phyloP scores from a whole-genome alignment of 768 basidiomycete species.

The Cystoderma amianthinum region DNA sequence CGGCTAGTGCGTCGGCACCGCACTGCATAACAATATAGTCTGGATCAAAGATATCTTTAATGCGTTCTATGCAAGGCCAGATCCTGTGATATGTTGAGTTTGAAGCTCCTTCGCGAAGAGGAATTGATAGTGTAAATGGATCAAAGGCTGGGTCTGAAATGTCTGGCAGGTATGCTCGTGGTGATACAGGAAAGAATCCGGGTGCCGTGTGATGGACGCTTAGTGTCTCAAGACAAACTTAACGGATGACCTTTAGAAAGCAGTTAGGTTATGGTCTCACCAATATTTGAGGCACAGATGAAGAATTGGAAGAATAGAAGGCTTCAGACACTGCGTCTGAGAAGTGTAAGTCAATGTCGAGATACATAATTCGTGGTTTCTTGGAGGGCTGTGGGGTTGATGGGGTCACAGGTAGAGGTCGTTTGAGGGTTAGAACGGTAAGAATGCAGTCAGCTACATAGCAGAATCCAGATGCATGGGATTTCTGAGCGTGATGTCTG shows the following conservation, averaged over 20 bases:
- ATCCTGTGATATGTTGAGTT: conserved; percentile 52
- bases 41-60: conserved; percentile 59
- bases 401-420: conserved; percentile 13
- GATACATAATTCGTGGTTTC: conserved; percentile 72
- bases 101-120: conserved; percentile 69
- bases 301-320: conserved; percentile 38
- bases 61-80: conserved; percentile 56
- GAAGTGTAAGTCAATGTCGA: conserved; percentile 91
- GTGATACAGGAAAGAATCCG: conserved; percentile 76
- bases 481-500: conserved; percentile 81
- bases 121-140: conserved; percentile 73
- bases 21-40: conserved; percentile 82
- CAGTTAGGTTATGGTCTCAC: conserved; percentile 23
- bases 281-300: conserved; percentile 35
- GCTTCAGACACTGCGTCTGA: conserved; percentile 85
- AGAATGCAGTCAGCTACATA: conserved; percentile 90
- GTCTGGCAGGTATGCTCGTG: conserved; percentile 38
- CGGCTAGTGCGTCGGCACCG: conserved; percentile 81
- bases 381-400: conserved; percentile 7
- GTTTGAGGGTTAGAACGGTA: conserved; percentile 66
- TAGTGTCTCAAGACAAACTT: conserved; percentile 38
- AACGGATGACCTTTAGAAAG: too few relatives aligned
- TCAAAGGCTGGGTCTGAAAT: conserved; percentile 30
- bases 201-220: conserved; percentile 81
- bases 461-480: conserved; percentile 83